Base-by-base conservation (phyloP, 2,329 filamentous ascomycete species). In the Dothiorella sarmentorum region DNA sequence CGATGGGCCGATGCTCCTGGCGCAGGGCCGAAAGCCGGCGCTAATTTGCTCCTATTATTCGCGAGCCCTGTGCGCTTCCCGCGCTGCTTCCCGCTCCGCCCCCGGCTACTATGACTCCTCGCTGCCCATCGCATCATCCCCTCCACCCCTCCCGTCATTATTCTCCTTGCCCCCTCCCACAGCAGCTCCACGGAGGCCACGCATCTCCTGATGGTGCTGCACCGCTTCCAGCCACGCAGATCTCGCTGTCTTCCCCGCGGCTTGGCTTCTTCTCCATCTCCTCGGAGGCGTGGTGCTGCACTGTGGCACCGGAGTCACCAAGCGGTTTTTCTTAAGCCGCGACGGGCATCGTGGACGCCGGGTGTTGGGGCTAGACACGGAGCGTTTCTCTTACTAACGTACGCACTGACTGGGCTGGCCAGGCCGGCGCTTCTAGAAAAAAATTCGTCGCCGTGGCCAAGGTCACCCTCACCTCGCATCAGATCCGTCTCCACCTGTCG, bases 401-500 rank as follows among this genome's bases (percentile, higher is more conserved):
- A 13, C 29, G 49, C 49, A 40, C 49, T 53, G 49, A 40, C 49
- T 53, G 33, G 49, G 49, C 40, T 33, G 35, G 37, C 17, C 38
- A 35, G 40, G n/a, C 52, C 40, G 37, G 52, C 37, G 52, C 52
- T 56, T 56, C 52, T 56, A 44, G 52, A 56, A 56, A 56, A 56
- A 56, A 56, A 35, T 42, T 44, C 52, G 29, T 56, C 38, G 40
- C 37, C 47, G 47, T 31, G 15, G 47, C 47, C 47, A 52, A 38
- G 47, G 13, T 37, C 47, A 31, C 47, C 18, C 47, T 22, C 47
- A 37, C 47, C 11, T 56, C 52, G 52, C 52, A 56, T 56, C 52
- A 56, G 52, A 56, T 56, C 52, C 33, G 52, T 43, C 26, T 26
- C 52, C 52, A 56, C 52, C 37, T 29, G 27, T 27, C 11, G 24